Base-by-base conservation (phyloP, 139 green algal genomes). In the Chlorella ohadii region DNA sequence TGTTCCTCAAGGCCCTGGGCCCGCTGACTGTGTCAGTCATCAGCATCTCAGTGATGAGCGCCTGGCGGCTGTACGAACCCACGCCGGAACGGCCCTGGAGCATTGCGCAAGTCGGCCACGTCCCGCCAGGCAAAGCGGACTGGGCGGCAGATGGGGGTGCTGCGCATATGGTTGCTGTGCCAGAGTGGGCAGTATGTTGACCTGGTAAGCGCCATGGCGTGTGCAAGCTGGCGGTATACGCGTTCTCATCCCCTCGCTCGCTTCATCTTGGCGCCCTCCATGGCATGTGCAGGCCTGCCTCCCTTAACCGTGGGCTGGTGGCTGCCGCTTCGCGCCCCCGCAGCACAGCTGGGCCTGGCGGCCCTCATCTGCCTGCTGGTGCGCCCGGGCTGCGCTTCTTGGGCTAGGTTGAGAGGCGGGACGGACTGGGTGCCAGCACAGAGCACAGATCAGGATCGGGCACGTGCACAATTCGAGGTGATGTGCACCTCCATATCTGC, bases 311-410 rank as follows among this genome's bases (percentile, higher is more conserved):
- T 86, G 28, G 79, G 31, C 19, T 84, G 71, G 75, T 92, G 78
- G 73, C 88, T 90, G 71, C 88, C 90, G 44, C 83, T 93, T 51
- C 67, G 72, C 71, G 44, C 82, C 34, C 67, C 83, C 19, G 77
- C 72, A 12, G 68, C 83, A 39, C 85, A 92, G 72, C 31, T 94
- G 9, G 25, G 67, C 0, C 79, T 92, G 31, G 83, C 91, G 63
- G 66, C 92, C 13, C 34, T 91, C 23, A 84, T 94, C 39, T 91
- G 91, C 74, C 71, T 94, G 0, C 94, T 98, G 25, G 94, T 94
- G 31, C 38, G 31, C 5, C 64, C 36, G 27, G 63, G 36, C n/a
- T n/a, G n/a, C n/a, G n/a, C n/a, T n/a, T n/a, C n/a, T n/a, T n/a
- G n/a, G n/a, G n/a, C n/a, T n/a, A n/a, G n/a, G n/a, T n/a, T n/a